Conservation (phyloP, 2,329 filamentous ascomycete species). For the Penicillium sp. region DNA sequence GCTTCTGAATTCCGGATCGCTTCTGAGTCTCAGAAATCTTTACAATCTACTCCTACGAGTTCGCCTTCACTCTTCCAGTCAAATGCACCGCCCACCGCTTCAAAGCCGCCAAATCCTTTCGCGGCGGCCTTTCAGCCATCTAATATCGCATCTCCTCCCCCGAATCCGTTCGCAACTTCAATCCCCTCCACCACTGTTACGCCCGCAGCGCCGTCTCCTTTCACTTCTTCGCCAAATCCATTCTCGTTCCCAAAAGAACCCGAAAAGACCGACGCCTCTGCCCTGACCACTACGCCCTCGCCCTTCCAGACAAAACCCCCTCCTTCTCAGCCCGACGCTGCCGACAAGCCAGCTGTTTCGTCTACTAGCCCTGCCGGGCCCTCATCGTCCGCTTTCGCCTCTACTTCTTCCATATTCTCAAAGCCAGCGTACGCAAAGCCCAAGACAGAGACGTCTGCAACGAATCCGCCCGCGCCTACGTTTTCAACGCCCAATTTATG, state of each 20-base stretch:
- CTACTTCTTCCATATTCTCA: not conserved
- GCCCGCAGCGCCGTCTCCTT: not conserved
- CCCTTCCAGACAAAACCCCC: not conserved
- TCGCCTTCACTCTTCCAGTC: constrained; percentile 11
- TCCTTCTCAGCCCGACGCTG: not conserved
- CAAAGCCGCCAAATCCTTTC: constrained; percentile 16
- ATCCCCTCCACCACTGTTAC: not conserved
- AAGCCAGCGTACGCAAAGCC: not conserved
- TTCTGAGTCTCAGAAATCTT: constrained; percentile 17
- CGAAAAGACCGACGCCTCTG: not conserved
- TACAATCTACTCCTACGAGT: not conserved
- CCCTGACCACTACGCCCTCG: not conserved
- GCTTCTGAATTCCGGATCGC: constrained; percentile 13
- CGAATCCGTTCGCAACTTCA: constrained; percentile 8
- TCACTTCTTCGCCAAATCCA: not conserved
- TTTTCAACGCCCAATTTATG: not conserved
- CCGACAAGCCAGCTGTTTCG: not conserved
- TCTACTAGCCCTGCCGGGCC: not conserved
- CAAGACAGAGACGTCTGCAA: not conserved
- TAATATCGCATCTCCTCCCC: not conserved
- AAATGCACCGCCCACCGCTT: not conserved
- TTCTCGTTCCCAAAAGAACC: constrained; percentile 3
- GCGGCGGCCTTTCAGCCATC: not conserved
- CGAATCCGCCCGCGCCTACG: not conserved
- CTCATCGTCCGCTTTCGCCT: not conserved